Base-by-base conservation (phyloP, 106 monocot genomes). In the Dioscorea zingiberensis region DNA sequence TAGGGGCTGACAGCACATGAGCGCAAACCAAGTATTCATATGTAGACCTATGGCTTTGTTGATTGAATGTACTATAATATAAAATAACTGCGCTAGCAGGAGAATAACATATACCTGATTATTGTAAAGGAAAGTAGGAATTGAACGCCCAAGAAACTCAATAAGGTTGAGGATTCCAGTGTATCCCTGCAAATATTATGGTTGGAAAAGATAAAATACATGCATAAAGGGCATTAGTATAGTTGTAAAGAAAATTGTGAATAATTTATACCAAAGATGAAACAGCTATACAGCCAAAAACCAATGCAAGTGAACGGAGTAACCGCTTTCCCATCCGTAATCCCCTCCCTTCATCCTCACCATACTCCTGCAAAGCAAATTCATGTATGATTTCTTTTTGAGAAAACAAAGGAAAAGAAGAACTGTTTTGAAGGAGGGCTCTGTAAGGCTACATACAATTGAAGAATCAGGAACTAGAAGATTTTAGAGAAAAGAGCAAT, bases 251-350 rank as follows among this genome's bases (percentile, higher is more conserved):
- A 38, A 38, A 38, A 38, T 38, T 38, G 10, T 38, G 38, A 38
- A 38, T 38, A 38, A 38, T 38, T 6, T 6, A 26, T 70, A 94
- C 94, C 79, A 91, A 48, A 29, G 94, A 94, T 62, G 91, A 69
- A 78, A 83, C 26, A 48, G 87, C 84, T n/a, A 94, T 74, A 55
- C 91, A 94, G 46, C 84, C 78, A 69, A 94, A 94, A 45, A 94
- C 87, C 38, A 94, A 72, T n/a, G 66, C 67, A 62, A 94, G 62
- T 64, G 94, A 84, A 46, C 94, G 84, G 44, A 94, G 78, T 60
- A 94, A 24, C 13, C 91, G 79, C 71, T 94, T 94, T 71, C 91
- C 91, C 94, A 94, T 94, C n/a, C 94, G 79, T 24, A 91, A 57
- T 57, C 71, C 86, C 61, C 81, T 77, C 25, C 91, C 89, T 78